Evolutionary conservation across 2,329 filamentous ascomycete species (phyloP), one percentile per base, ranked within the genome.

Genomic region (Stachybotrys chartarum): DNA sequence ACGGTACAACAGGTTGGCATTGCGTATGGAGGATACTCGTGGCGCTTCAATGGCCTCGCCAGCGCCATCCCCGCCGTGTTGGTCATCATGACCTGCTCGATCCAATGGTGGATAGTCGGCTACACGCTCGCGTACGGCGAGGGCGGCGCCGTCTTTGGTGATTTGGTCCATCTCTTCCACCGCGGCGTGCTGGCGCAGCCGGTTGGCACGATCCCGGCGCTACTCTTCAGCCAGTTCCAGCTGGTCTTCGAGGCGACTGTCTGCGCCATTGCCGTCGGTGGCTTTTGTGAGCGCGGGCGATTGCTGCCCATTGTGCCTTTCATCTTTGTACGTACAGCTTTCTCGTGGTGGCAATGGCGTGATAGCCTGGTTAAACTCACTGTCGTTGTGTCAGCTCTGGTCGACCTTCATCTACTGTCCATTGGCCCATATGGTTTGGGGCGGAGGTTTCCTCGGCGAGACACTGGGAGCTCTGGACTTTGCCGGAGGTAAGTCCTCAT

Each of bases 371-470:
- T n/a, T 48, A 44, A 5, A 44, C 45, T 47, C 7, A 47, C 45
- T 6, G 10, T 24, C 16, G 12, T 16, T 46, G 31, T 32, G 24
- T 17, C 35, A 58, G 57, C 51, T 58, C 14, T 59, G 58, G 58
- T 50, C 57, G 10, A 60, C 58, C 16, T 58, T 60, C 11, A 55
- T 60, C 14, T 60, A 60, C 47, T 60, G 58, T 48, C 58, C 58
- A n/a, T 52, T 60, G 6, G 58, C 58, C 6, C 58, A 60, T 18
- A 60, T 60, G 58, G 58, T 60, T 18, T 60, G 58, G 58, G 58
- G 57, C 6, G 57, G 57, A 12, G 58, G 58, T 4, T 60, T 58
- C 50, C 55, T 60, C 5, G 58, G 58, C 24, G 55, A 56, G 42
- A 58, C 56, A 3, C 35, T 60, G 1, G 58, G 58, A 0, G 58